phyloP scores from a whole-genome alignment of 129 eudicot genomes.

The Daucus carota region DNA sequence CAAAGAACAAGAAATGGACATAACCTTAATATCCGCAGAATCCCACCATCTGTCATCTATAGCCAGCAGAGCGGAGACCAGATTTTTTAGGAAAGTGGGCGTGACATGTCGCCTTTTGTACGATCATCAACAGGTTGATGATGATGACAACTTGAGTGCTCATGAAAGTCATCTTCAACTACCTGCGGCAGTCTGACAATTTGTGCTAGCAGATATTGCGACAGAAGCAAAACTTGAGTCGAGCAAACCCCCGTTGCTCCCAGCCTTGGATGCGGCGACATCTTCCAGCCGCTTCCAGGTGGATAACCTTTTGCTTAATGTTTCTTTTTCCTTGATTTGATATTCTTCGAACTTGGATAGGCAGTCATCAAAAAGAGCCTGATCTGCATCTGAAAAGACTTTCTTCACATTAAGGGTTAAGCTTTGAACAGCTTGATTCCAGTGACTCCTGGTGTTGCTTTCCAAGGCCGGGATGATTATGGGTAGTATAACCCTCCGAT shows the following conservation, averaged over 20 bases:
- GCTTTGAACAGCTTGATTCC: constrained; percentile 75
- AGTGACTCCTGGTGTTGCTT: constrained; percentile 44
- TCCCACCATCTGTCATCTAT: constrained; percentile 12
- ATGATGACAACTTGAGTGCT: neutral
- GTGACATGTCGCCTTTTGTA: neutral
- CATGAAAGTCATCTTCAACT: constrained; percentile 12
- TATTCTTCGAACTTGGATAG: constrained; percentile 38
- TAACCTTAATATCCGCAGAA: constrained; percentile 11
- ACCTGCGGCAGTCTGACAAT: constrained; percentile 6
- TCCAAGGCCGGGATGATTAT: constrained; percentile 55
- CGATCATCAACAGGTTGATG: constrained; percentile 1
- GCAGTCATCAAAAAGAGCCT: constrained; percentile 49
- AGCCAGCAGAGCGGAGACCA: constrained; percentile 2
- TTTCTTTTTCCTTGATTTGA: constrained; percentile 45
- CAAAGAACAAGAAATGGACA: constrained; percentile 19
- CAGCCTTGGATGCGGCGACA: constrained; percentile 28
- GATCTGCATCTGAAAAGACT: constrained; percentile 50
- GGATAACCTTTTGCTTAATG: constrained; percentile 29
- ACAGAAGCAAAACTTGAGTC: constrained; percentile 32
- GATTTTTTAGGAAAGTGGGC: constrained; percentile 11
- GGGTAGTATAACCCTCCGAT: constrained; percentile 47
- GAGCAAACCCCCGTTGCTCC: constrained; percentile 19
- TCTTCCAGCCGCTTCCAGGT: constrained; percentile 41
- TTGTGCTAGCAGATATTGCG: constrained; percentile 18
- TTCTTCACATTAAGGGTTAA: constrained; percentile 51